A percentile compares a stretch with the other conserved stretches of the same genome.
phyloP scores from a whole-genome alignment of 306 rosid genomes.

The Glycine latifolia region DNA sequence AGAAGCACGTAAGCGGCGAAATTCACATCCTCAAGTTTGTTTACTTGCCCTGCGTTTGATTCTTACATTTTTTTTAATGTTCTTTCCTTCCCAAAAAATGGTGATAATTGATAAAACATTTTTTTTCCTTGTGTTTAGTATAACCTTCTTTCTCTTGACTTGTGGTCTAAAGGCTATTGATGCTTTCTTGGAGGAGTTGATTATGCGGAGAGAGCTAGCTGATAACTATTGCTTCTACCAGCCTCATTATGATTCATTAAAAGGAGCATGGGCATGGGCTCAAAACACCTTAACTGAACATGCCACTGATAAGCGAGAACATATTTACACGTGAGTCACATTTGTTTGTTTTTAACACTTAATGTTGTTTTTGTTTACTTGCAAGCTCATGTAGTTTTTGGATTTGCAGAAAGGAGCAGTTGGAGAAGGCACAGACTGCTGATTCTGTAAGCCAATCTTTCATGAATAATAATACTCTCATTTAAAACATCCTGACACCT shows the following conservation, averaged over 20 bases:
- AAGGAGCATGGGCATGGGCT: constrained; percentile 99
- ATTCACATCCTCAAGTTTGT: constrained; percentile 71
- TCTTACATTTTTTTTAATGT: background rate
- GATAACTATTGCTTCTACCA: constrained; percentile 92
- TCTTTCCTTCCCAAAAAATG: constrained; percentile 18
- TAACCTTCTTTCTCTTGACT: constrained; percentile 24
- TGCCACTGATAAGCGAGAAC: constrained; percentile 80
- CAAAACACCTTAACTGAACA: constrained; percentile 86
- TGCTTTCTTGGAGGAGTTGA: constrained; percentile 86
- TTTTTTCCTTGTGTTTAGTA: background rate
- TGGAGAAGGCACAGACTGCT: constrained; percentile 92
- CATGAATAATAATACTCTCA: background rate
- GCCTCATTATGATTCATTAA: constrained; percentile 83
- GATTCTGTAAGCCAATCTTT: constrained; percentile 72
- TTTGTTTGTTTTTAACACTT: constrained; percentile 10
- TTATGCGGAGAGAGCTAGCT: constrained; percentile 89
- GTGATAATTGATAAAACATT: constrained; percentile 15
- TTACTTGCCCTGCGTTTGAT: constrained; percentile 12
- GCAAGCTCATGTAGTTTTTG: constrained; percentile 39
- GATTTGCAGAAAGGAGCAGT: constrained; percentile 76
- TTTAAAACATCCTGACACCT: background rate
- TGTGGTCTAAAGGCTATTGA: constrained; percentile 72
- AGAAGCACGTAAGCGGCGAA: constrained; percentile 72
- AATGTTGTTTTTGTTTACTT: constrained; percentile 22
- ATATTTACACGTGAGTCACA: constrained; percentile 72